Conservation (phyloP, 1,139 yeast species). For the Candida sp. region DNA sequence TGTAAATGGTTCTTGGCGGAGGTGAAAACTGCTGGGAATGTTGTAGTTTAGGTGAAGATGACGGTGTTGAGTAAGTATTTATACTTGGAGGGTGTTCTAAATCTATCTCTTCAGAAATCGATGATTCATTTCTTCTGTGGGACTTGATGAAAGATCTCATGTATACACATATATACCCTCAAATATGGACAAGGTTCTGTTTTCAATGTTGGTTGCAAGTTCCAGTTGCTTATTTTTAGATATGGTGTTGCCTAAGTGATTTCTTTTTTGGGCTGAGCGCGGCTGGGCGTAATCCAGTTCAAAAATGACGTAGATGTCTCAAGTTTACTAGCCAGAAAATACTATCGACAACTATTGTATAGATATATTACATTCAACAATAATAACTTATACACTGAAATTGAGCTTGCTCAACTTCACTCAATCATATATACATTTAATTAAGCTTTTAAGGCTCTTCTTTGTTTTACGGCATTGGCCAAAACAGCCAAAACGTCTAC, state of each 20-base stretch:
- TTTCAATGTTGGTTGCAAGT: neutral
- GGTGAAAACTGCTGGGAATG: constrained; percentile 22
- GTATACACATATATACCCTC: neutral
- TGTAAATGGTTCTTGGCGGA: constrained; percentile 14
- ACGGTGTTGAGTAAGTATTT: constrained; percentile 12
- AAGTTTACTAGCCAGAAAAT: too few relatives aligned
- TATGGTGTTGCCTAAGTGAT: too few relatives aligned
- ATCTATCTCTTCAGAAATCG: constrained; percentile 9
- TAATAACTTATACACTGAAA: neutral
- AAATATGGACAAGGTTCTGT: neutral
- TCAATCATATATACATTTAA: neutral
- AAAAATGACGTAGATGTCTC: too few relatives aligned
- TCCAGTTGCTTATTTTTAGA: neutral
- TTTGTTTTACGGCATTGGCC: constrained; percentile 75
- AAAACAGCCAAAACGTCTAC: constrained; percentile 73
- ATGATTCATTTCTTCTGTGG: constrained; percentile 30
- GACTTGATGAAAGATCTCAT: constrained; percentile 50
- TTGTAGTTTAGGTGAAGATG: constrained; percentile 19
- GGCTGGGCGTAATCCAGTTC: too few relatives aligned
- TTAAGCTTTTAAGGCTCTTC: constrained; percentile 48
- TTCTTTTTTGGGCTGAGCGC: too few relatives aligned
- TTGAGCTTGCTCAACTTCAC: neutral
- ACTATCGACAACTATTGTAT: neutral
- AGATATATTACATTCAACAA: neutral
- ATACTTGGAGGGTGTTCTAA: constrained; percentile 5